phyloP scores from a whole-genome alignment of 2,329 filamentous ascomycete genomes.

The Diplodia intermedia region DNA sequence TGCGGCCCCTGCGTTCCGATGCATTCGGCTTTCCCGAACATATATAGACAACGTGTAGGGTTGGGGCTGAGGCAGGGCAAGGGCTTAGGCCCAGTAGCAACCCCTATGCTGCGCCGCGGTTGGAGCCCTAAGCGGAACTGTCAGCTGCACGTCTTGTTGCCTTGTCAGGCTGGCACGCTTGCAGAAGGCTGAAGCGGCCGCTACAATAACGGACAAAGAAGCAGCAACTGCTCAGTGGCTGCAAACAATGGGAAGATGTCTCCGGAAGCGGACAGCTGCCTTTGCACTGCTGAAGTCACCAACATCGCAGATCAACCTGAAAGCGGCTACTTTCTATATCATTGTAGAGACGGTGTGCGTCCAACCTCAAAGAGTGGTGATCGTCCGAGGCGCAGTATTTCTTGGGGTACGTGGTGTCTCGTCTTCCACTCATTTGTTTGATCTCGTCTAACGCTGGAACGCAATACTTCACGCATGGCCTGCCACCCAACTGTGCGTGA shows the following conservation, averaged over 20 bases:
- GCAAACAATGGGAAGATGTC: neutral
- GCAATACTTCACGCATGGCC: neutral
- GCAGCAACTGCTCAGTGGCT: neutral
- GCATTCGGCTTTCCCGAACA: neutral
- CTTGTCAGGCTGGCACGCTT: neutral
- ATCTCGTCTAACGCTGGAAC: neutral
- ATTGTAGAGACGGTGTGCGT: neutral
- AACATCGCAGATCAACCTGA: neutral
- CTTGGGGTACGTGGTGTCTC: neutral
- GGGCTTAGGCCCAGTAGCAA: neutral
- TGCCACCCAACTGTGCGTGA: neutral
- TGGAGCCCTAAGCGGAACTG: neutral
- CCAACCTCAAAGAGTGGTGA: neutral
- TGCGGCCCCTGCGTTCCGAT: neutral
- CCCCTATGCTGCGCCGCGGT: neutral
- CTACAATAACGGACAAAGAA: neutral
- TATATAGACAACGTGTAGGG: neutral
- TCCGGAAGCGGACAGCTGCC: neutral
- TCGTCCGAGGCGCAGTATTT: neutral
- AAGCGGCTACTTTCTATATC: neutral
- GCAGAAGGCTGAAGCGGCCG: neutral
- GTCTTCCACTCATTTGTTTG: neutral
- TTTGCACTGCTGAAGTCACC: neutral
- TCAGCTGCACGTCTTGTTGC: neutral
- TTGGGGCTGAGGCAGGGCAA: neutral